A percentile compares a stretch with the other conserved stretches of the same genome.
phyloP scores from a whole-genome alignment of 2,329 filamentous ascomycete genomes.

The Biscogniauxia sp. region DNA sequence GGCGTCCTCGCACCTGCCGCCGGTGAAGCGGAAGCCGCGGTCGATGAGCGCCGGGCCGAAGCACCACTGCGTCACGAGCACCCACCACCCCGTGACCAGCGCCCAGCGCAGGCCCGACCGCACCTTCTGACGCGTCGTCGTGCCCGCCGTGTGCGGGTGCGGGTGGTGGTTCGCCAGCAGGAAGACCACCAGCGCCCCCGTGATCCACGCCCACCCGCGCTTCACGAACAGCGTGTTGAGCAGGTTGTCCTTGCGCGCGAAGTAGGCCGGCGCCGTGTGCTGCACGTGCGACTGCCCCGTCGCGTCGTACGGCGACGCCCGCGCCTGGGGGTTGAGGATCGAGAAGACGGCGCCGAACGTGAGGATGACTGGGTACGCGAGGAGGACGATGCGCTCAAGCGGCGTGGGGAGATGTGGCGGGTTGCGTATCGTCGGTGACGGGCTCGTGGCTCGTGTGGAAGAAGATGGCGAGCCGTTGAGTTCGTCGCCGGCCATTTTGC shows the following conservation, averaged over 20 bases:
- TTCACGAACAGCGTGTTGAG: slow-evolving; percentile 96
- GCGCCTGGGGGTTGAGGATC: slow-evolving; percentile 69
- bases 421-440: slow-evolving; percentile 34
- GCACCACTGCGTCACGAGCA: slow-evolving; percentile 91
- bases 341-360: slow-evolving; percentile 80
- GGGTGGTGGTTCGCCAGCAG: slow-evolving; percentile 57
- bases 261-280: slow-evolving; percentile 72
- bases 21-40: slow-evolving; percentile 82
- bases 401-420: slow-evolving; percentile 67
- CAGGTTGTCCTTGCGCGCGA: slow-evolving; percentile 88
- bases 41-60: slow-evolving; percentile 91
- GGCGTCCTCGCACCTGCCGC: slow-evolving; percentile 73
- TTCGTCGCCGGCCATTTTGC: slow-evolving; percentile 20
- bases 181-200: slow-evolving; percentile 69
- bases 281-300: slow-evolving; percentile 61
- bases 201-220: slow-evolving; percentile 90
- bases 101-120: slow-evolving; percentile 61
- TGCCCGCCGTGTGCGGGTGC: slow-evolving; percentile 38
- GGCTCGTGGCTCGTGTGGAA: slow-evolving; percentile 8
- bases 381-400: slow-evolving; percentile 63
- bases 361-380: slow-evolving; percentile 74
- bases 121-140: slow-evolving; percentile 36
- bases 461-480: slow-evolving; percentile 12
- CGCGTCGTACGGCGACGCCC: slow-evolving; percentile 60
- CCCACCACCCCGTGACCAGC: slow-evolving; percentile 75